Evolutionary conservation across 2,329 filamentous ascomycete species (phyloP).

Genomic region (Myriosclerotinia duriaeana): DNA sequence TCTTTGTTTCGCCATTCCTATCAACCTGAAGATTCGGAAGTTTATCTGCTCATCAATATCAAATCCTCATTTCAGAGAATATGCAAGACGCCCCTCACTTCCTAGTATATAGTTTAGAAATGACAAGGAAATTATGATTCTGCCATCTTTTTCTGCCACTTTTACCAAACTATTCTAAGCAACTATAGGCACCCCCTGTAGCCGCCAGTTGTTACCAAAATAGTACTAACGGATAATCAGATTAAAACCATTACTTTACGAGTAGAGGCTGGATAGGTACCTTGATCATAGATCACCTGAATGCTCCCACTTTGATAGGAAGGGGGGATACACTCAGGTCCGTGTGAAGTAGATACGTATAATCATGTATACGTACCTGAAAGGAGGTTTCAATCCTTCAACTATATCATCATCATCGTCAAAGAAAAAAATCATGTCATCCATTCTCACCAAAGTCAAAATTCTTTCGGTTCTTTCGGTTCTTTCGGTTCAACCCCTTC

Average conservation of each 20-base stretch:
- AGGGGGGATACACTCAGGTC: conserved; percentile 11
- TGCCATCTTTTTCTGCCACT: conserved; percentile 17
- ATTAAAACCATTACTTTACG: not conserved
- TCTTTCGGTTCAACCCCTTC: not conserved
- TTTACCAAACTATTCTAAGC: conserved; percentile 10
- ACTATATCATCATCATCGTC: not conserved
- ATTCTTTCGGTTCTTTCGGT: not conserved
- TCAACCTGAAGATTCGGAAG: not conserved
- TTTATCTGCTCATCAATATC: conserved; percentile 2
- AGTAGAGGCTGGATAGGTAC: not conserved
- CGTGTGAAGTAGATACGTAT: not conserved
- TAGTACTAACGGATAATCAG: conserved; percentile 8
- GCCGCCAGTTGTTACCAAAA: conserved; percentile 10
- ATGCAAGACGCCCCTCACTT: conserved; percentile 7
- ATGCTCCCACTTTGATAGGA: not conserved
- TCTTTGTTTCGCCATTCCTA: not conserved
- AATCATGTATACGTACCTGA: no score
- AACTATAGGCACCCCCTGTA: not conserved
- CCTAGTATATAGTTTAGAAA: not conserved
- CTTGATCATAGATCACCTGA: conserved; percentile 10
- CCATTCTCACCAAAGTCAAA: not conserved
- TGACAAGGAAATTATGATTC: conserved; percentile 9
- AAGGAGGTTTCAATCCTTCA: no score
- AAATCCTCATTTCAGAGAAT: not conserved
- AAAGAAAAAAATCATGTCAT: not conserved